phyloP scores from a whole-genome alignment of 441 rosid species.

The Breynia disticha region DNA sequence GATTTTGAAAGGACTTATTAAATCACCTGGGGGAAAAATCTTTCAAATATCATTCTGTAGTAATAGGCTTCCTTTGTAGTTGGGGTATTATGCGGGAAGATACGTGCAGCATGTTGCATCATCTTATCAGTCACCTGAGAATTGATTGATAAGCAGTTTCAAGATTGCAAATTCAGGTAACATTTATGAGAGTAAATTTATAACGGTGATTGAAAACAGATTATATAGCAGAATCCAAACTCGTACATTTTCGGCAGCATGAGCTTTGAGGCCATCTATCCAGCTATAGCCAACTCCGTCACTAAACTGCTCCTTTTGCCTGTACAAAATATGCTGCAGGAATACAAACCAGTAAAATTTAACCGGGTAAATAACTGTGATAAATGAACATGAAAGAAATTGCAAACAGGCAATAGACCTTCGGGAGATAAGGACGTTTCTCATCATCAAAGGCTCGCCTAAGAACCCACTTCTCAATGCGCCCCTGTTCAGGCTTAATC shows the following conservation, averaged over 20 bases:
- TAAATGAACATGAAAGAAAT: background rate
- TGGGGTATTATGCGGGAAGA: conserved; percentile 77
- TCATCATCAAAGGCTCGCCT: conserved; percentile 80
- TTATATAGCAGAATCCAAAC: background rate
- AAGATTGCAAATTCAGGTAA: background rate
- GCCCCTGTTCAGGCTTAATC: conserved; percentile 56
- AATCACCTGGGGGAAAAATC: conserved; percentile 79
- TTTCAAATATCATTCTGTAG: conserved; percentile 81
- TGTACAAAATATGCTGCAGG: conserved; percentile 66
- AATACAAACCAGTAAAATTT: conserved; percentile 12
- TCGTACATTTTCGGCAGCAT: conserved; percentile 51
- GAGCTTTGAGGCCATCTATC: conserved; percentile 89
- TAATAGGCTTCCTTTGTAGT: conserved; percentile 72
- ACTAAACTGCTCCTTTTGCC: conserved; percentile 89
- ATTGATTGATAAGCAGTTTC: background rate
- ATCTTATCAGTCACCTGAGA: conserved; percentile 65
- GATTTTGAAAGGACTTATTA: background rate
- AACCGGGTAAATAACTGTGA: conserved; percentile 2
- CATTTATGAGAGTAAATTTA: background rate
- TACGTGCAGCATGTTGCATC: conserved; percentile 63
- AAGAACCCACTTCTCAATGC: conserved; percentile 71
- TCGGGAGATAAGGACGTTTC: conserved; percentile 69
- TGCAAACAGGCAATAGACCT: conserved; percentile 21
- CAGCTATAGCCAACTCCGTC: conserved; percentile 94
- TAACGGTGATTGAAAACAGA: background rate